Base-by-base conservation (phyloP, 192 early-diverging fungal genomes). In the Backusella australiensis region DNA sequence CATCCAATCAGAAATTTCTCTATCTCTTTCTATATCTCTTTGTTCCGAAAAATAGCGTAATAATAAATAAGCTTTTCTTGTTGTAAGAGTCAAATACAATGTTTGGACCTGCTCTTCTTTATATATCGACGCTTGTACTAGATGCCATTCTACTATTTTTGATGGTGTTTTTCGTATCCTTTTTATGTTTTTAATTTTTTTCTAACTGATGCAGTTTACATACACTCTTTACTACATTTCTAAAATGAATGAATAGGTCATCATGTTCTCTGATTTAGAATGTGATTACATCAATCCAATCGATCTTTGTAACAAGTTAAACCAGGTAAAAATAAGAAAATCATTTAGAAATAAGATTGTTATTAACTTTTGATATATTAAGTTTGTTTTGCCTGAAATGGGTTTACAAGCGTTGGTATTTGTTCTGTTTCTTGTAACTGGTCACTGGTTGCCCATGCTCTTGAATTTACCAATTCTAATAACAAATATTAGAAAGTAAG, bases 231-330 rank as follows among this genome's bases (percentile, higher is more conserved):
- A 68, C 29, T 68, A 35, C 34, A 66, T 32, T 36, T 17, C 17
- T 36, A 29, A n/a, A 68, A 9, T 44, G 38, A 39, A 35, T 34
- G 42, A 66, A 67, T 42, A 82, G 81, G 69, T 80, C 34, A 83
- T 84, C 67, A 84, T 84, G 83, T 83, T 82, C 56, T 79, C 83
- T 34, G 83, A 84, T 70, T 74, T 96, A 63, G 93, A 98, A 88
- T 95, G 93, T 86, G 97, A 98, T 79, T 98, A 98, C 86, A 97
- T 98, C 86, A 98, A 98, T 83, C 97, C 97, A 19, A 97, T 98
- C 76, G 97, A 98, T 81, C 89, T 98, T 56, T 96, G 95, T 84
- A 93, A 93, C 80, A 95, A 91, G 75, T 86, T 98, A 78, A 98
- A 98, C 82, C 92, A 91, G 86, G 94, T 94, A 86, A 42, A 53